A percentile compares a stretch with the other conserved stretches of the same genome.
Conservation (phyloP, 75 land plant species). For the Chamaecyparis obtusa region DNA sequence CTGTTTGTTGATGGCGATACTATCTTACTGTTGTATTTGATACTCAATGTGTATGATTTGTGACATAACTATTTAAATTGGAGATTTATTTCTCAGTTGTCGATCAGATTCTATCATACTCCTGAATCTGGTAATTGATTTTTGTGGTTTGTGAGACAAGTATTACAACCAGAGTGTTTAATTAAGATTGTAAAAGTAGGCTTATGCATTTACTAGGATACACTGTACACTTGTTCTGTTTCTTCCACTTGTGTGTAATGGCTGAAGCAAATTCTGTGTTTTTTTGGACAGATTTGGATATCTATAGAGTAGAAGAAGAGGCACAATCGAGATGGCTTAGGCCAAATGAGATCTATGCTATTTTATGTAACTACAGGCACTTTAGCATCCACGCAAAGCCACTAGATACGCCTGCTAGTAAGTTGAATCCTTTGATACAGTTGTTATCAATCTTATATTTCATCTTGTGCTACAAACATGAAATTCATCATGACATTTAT, state of each 20-base stretch:
- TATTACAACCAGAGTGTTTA: background rate
- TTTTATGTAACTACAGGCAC: slow-evolving; percentile 48
- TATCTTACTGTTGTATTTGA: background rate
- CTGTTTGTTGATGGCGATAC: background rate
- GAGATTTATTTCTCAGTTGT: background rate
- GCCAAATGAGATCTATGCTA: slow-evolving; percentile 78
- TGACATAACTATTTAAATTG: background rate
- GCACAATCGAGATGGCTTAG: slow-evolving; percentile 73
- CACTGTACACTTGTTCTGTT: background rate
- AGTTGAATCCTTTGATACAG: slow-evolving; percentile 11
- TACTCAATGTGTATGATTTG: background rate
- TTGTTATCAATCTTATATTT: background rate
- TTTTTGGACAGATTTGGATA: slow-evolving; percentile 53
- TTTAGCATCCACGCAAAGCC: slow-evolving; percentile 78
- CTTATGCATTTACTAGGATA: background rate
- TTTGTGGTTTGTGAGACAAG: background rate
- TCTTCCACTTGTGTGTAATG: background rate
- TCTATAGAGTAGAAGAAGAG: slow-evolving; percentile 48
- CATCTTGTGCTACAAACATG: background rate
- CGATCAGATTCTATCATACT: background rate
- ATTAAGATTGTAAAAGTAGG: too few species aligned
- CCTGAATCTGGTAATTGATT: background rate
- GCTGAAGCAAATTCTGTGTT: background rate
- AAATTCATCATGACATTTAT: background rate
- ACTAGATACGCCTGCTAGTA: slow-evolving; percentile 67